Percentiles rank a stretch among this genome's conserved stretches.
phyloP scores from a whole-genome alignment of 2,329 filamentous ascomycete species.

The Volutella citrinella region DNA sequence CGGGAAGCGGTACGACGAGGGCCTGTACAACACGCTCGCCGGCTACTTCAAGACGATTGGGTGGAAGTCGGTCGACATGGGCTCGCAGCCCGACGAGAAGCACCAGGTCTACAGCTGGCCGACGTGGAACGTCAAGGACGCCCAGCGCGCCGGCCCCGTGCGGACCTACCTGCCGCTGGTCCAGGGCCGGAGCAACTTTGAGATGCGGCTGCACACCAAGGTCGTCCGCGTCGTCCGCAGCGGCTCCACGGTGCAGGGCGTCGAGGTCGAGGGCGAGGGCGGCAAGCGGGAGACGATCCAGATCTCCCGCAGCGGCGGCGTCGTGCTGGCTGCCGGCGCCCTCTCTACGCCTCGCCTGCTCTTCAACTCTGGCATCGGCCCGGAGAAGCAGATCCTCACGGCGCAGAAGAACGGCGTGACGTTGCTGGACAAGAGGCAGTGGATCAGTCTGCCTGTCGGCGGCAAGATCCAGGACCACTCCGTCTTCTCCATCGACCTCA shows the following conservation, averaged over 20 bases:
- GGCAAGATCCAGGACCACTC: slow-evolving; percentile 54
- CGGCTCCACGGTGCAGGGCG: slow-evolving; percentile 59
- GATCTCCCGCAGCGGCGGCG: slow-evolving; percentile 57
- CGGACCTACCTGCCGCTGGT: slow-evolving; percentile 66
- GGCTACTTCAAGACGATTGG: slow-evolving; percentile 57
- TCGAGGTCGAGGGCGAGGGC: slow-evolving; percentile 56
- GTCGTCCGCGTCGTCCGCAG: slow-evolving; percentile 62
- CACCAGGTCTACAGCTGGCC: slow-evolving; percentile 63
- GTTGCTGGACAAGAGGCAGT: slow-evolving; percentile 47
- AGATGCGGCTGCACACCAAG: slow-evolving; percentile 60
- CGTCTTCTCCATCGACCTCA: slow-evolving; percentile 31
- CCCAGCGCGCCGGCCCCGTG: slow-evolving; percentile 66
- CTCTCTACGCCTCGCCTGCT: slow-evolving; percentile 67
- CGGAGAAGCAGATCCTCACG: slow-evolving; percentile 53
- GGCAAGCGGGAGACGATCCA: slow-evolving; percentile 55
- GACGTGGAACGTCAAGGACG: slow-evolving; percentile 64
- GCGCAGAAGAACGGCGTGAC: slow-evolving; percentile 47
- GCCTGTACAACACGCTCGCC: slow-evolving; percentile 61
- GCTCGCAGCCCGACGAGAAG: slow-evolving; percentile 58
- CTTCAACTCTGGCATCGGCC: slow-evolving; percentile 58
- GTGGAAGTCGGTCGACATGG: slow-evolving; percentile 62
- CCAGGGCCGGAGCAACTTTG: slow-evolving; percentile 58
- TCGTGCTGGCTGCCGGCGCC: slow-evolving; percentile 64
- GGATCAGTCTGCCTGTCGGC: slow-evolving; percentile 57
- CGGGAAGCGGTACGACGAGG: slow-evolving; percentile 62